A percentile compares a stretch with the other conserved stretches of the same genome.
Evolutionary conservation across 148 eudicot genomes (phyloP).

Genomic region (Rhododendron kiyosumense): DNA sequence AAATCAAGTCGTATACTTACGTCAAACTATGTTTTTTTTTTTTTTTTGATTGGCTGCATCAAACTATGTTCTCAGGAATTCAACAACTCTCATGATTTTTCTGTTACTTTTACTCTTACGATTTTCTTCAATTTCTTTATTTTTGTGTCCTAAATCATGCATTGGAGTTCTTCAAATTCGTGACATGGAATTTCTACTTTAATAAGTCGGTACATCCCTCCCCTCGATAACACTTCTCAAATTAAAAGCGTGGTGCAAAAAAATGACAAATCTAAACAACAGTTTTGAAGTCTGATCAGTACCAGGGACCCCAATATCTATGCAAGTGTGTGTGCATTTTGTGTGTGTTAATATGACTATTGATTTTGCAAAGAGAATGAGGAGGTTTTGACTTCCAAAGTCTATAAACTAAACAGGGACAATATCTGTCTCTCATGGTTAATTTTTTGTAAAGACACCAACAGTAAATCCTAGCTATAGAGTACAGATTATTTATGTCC

Average conservation of each 20-base stretch:
- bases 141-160: background rate
- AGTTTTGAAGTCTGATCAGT: too few relatives aligned
- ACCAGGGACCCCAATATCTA: too few relatives aligned
- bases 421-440: background rate
- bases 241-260: background rate
- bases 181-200: background rate
- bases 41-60: too few relatives aligned
- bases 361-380: background rate
- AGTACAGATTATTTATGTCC: background rate
- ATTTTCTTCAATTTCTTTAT: background rate
- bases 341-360: too few relatives aligned
- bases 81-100: background rate
- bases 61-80: background rate
- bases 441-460: background rate
- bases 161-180: background rate
- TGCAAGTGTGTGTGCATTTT: too few relatives aligned
- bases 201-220: background rate
- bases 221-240: too few relatives aligned
- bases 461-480: background rate
- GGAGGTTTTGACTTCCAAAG: background rate
- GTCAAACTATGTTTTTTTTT: background rate
- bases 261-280: background rate
- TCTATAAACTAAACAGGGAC: background rate
- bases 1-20: background rate
- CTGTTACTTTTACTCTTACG: background rate